Base-by-base conservation (phyloP, 2,329 filamentous ascomycete species). In the Exophiala aquamarina region DNA sequence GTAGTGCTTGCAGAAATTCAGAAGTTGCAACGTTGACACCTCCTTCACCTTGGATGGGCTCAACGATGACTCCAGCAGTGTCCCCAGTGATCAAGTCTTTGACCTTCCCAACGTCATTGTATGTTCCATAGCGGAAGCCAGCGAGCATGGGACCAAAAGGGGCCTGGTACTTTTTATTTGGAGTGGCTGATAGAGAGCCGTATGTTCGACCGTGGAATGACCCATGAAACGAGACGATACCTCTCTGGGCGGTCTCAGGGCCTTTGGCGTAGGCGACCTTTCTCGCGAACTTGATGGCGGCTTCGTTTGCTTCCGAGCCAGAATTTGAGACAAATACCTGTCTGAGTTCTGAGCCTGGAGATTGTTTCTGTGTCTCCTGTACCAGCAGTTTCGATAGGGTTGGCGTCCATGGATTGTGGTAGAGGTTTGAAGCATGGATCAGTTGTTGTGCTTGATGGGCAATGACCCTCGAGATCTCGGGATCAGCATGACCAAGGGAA, bases 181-280 rank as follows among this genome's bases (percentile, higher is more conserved):
- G 93, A 4, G 93, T 98, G 9, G 93, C 93, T n/a, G 89, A 95
- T 35, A 98, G 73, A 48, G 86, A 84, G 41, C 93, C 93, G 89
- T 97, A 95, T 13, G 93, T 97, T 49, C 93, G 86, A 60, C 93
- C 93, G 69, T 98, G 93, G 77, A 98, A 98, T 31, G 89, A 91
- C 60, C 86, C 85, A 60, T 88, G 74, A 75, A 97, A 98, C 13
- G 89, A 95, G 41, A 97, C 88, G 38, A 98, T 72, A 62, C 96
- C 90, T 59, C 81, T 69, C 73, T 97, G 95, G 15, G 68, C 70
- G 38, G 87, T 85, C 0, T 81, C 81, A 1, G 86, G 82, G 55
- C 90, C 85, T 20, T 84, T 61, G 8, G 82, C 73, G 68, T 92
- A 92, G 60, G 90, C 91, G 17, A 86, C 84, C 71, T 98, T 98